Evolutionary conservation across 2,329 filamentous ascomycete genomes (phyloP).

Genomic region (Cladophialophora bantiana): DNA sequence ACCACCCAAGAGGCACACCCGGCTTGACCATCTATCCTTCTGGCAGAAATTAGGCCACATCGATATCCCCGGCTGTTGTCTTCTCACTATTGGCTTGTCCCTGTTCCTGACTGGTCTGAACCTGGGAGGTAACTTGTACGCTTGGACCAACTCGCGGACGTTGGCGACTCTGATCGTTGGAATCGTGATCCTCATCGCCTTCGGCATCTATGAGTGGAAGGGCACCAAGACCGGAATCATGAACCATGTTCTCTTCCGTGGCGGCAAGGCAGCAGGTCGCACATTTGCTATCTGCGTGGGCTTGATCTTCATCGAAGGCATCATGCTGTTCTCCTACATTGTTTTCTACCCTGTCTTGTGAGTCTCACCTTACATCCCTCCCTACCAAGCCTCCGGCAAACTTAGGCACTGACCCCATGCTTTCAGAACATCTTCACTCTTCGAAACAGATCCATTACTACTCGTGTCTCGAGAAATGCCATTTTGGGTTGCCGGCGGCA

Average conservation of each 20-base stretch:
- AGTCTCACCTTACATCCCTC: conserved; percentile 13
- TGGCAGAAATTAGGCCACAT: conserved; percentile 35
- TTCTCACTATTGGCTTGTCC: conserved; percentile 32
- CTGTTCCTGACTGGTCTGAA: conserved; percentile 35
- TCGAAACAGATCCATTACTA: conserved; percentile 31
- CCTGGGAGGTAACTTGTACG: conserved; percentile 34
- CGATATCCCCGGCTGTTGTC: conserved; percentile 31
- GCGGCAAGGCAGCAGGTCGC: conserved; percentile 29
- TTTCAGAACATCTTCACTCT: conserved; percentile 29
- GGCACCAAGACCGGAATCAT: conserved; percentile 35
- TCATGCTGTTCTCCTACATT: conserved; percentile 36
- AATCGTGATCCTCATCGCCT: conserved; percentile 31
- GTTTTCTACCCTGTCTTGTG: conserved; percentile 38
- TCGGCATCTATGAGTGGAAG: conserved; percentile 38
- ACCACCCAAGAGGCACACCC: conserved; percentile 36
- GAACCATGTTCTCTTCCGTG: conserved; percentile 35
- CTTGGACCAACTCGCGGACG: conserved; percentile 33
- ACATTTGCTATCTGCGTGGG: conserved; percentile 35
- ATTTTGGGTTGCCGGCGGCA: conserved; percentile 31
- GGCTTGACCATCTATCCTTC: conserved; percentile 34
- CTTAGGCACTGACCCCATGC: background rate
- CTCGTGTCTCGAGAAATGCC: conserved; percentile 29
- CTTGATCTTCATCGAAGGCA: conserved; percentile 38
- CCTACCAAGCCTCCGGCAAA: background rate
- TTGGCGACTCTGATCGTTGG: conserved; percentile 31